Conservation (phyloP, 2,329 filamentous ascomycete genomes). For the Diaporthe vexans region DNA sequence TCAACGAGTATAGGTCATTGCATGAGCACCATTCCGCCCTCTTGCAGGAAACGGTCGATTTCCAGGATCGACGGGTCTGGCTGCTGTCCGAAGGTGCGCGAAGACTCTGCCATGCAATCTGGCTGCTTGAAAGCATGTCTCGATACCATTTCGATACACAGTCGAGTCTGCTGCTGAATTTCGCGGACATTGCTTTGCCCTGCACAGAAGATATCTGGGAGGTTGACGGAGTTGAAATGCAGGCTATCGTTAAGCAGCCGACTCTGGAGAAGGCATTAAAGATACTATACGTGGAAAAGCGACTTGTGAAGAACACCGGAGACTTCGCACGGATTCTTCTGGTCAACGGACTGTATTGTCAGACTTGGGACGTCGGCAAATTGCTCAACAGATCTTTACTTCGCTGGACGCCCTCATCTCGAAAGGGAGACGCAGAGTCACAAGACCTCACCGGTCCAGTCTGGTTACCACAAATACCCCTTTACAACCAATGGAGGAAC, state of each 20-base stretch:
- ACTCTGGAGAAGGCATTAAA: slow-evolving; percentile 32
- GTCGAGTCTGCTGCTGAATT: slow-evolving; percentile 12
- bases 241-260: not conserved
- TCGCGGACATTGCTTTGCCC: slow-evolving; percentile 28
- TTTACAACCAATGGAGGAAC: slow-evolving; percentile 56
- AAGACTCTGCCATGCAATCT: slow-evolving; percentile 34
- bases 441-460: slow-evolving; percentile 9
- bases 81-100: slow-evolving; percentile 18
- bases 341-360: slow-evolving; percentile 31
- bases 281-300: slow-evolving; percentile 35
- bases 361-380: slow-evolving; percentile 34
- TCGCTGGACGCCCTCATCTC: slow-evolving; percentile 36
- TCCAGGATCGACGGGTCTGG: slow-evolving; percentile 8
- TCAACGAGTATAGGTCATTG: slow-evolving; percentile 12
- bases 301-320: slow-evolving; percentile 23
- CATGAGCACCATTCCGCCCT: not conserved
- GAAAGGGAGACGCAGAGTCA: slow-evolving; percentile 34
- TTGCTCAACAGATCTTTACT: slow-evolving; percentile 27
- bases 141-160: slow-evolving; percentile 27
- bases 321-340: slow-evolving; percentile 34
- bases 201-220: slow-evolving; percentile 35
- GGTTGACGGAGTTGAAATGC: not conserved
- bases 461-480: slow-evolving; percentile 33
- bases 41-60: not conserved
- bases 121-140: slow-evolving; percentile 36